Evolutionary conservation across 2,329 filamentous ascomycete genomes (phyloP).

Genomic region (Alternaria sp.): DNA sequence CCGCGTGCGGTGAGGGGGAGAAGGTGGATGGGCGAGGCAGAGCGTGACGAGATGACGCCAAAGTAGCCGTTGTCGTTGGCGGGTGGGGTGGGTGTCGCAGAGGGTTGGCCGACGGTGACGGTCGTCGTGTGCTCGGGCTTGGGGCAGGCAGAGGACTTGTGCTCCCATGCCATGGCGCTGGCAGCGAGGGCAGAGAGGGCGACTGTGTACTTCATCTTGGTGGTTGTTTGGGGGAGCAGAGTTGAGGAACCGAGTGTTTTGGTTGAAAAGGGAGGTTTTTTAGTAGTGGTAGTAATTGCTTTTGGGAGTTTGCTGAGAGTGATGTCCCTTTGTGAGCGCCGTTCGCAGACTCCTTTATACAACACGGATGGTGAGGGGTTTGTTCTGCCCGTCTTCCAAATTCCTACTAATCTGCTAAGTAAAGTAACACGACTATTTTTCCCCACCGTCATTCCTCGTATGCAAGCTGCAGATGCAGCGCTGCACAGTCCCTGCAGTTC

Average conservation of each 20-base stretch:
- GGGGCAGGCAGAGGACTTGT: constrained; percentile 7
- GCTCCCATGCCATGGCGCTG: constrained; percentile 2
- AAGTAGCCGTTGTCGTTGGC: constrained; percentile 45
- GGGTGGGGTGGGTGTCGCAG: constrained; percentile 2
- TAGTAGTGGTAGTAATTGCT: not conserved
- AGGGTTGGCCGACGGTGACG: constrained; percentile 24
- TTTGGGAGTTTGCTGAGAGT: constrained; percentile 3
- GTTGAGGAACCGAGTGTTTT: not conserved
- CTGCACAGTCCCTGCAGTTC: constrained; percentile 4
- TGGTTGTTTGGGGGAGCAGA: not conserved
- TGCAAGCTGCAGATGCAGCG: not conserved
- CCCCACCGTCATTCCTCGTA: not conserved
- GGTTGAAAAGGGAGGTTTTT: not conserved
- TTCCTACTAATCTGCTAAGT: not conserved
- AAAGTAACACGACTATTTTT: constrained; percentile 3
- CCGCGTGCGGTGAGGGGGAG: constrained; percentile 58
- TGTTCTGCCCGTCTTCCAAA: not conserved
- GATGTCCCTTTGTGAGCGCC: not conserved
- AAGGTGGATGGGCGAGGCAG: constrained; percentile 61
- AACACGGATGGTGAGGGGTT: not conserved
- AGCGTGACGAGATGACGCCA: constrained; percentile 56
- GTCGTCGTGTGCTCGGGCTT: constrained; percentile 39
- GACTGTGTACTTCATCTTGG: constrained; percentile 48
- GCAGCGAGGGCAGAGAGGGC: constrained; percentile 16
- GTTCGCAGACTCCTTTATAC: not conserved